Percentiles rank a stretch among this genome's conserved stretches.
Evolutionary conservation across 768 basidiomycete genomes (phyloP).

Genomic region (Omphalotus guepiniiformis): DNA sequence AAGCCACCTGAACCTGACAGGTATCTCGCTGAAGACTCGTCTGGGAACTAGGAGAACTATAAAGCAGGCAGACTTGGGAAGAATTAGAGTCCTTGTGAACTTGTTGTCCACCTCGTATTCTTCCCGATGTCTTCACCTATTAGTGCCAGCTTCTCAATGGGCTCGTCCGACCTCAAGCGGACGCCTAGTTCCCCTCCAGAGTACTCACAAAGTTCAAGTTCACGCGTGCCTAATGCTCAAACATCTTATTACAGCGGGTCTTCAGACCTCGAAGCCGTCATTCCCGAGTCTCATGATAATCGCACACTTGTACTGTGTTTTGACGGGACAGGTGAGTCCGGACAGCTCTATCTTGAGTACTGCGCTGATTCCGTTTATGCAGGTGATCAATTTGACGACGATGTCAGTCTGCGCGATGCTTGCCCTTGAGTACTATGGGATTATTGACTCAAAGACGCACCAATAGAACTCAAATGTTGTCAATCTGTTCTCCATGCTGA

Average conservation of each 20-base stretch:
- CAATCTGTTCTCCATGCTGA: slow-evolving; percentile 31
- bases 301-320: slow-evolving; percentile 1
- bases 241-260: not conserved
- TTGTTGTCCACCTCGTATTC: too few relatives aligned
- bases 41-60: too few relatives aligned
- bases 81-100: too few relatives aligned
- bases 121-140: too few relatives aligned
- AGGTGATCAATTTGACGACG: slow-evolving; percentile 8
- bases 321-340: slow-evolving; percentile 5
- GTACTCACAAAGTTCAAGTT: slow-evolving; percentile 5
- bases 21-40: too few relatives aligned
- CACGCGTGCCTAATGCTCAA: not conserved
- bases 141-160: too few relatives aligned
- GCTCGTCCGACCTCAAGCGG: not conserved
- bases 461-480: slow-evolving; percentile 36
- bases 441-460: not conserved
- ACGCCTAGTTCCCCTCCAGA: slow-evolving; percentile 5
- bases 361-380: not conserved
- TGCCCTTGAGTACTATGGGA: not conserved
- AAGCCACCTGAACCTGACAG: too few relatives aligned
- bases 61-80: too few relatives aligned
- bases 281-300: slow-evolving; percentile 14
- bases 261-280: slow-evolving; percentile 1
- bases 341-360: not conserved
- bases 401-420: not conserved